These are phyloP conservation scores for Colletotrichum ledebouriae DNA, from an alignment of 2,329 filamentous ascomycete species.

Conservation along the genomic window DNA sequence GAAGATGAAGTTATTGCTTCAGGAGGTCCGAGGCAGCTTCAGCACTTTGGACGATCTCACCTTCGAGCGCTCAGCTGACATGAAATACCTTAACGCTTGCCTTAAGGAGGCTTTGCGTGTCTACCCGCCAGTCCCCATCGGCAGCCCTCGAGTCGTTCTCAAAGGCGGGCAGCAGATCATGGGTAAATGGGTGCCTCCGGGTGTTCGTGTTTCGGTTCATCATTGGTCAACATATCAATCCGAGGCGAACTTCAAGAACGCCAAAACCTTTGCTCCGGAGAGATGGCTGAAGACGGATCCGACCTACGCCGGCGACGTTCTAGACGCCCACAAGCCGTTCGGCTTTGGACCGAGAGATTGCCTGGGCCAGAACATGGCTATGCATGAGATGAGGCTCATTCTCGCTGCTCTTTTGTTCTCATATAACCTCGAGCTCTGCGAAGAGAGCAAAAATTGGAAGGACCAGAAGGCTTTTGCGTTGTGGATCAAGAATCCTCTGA, in stretches of 20 bases:
- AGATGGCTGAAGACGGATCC: conserved; percentile 35
- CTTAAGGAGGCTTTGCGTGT: conserved; percentile 59
- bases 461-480: conserved; percentile 28
- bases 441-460: conserved; percentile 17
- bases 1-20: conserved; percentile 48
- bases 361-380: conserved; percentile 68
- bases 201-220: conserved; percentile 50
- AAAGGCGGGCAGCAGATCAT: conserved; percentile 51
- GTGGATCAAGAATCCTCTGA: conserved; percentile 35
- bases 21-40: conserved; percentile 55
- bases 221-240: conserved; percentile 60
- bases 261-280: conserved; percentile 51
- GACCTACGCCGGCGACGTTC: conserved; percentile 25
- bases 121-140: conserved; percentile 50
- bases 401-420: conserved; percentile 47
- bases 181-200: conserved; percentile 50
- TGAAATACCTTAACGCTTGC: conserved; percentile 55
- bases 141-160: conserved; percentile 48
- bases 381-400: conserved; percentile 66
- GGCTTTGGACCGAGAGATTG: conserved; percentile 66
- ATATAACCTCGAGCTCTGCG: conserved; percentile 24
- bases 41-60: conserved; percentile 53
- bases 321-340: conserved; percentile 65
- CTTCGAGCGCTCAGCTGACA: conserved; percentile 47
- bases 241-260: conserved; percentile 55